phyloP scores from a whole-genome alignment of 371 early-diverging fungal genomes.

The Blastocladiella emersonii region DNA sequence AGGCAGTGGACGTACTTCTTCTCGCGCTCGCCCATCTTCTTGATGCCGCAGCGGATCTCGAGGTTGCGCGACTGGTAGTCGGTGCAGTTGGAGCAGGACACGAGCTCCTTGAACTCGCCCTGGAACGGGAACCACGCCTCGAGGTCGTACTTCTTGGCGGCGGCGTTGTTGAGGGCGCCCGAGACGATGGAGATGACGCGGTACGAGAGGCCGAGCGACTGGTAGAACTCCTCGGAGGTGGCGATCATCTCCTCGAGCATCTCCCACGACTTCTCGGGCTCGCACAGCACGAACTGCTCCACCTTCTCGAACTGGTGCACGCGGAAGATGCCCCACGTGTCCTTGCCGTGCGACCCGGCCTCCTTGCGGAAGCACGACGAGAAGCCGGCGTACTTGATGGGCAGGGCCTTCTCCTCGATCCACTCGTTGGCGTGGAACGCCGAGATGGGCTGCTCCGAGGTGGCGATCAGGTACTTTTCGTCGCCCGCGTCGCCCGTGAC shows the following conservation, averaged over 20 bases:
- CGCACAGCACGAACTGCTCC: constrained; percentile 97
- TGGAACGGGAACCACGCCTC: constrained; percentile 77
- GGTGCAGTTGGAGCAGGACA: constrained; percentile 99
- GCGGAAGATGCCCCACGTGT: constrained; percentile 99
- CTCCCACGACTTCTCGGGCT: constrained; percentile 95
- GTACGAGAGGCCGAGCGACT: constrained; percentile 86
- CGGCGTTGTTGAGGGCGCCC: constrained; percentile 98
- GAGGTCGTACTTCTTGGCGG: constrained; percentile 99
- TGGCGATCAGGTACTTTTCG: constrained; percentile 98
- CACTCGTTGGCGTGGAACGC: constrained; percentile 95
- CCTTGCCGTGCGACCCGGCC: constrained; percentile 99
- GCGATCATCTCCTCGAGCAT: constrained; percentile 96
- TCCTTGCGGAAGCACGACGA: constrained; percentile 99
- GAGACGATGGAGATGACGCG: constrained; percentile 94
- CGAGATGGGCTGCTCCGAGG: constrained; percentile 98
- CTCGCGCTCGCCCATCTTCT: constrained; percentile 89
- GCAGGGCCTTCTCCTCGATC: constrained; percentile 85
- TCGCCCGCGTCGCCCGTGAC: constrained; percentile 39
- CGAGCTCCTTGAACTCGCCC: constrained; percentile 96
- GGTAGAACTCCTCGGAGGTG: constrained; percentile 91
- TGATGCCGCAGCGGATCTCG: constrained; percentile 94
- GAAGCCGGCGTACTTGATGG: constrained; percentile 92
- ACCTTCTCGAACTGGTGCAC: constrained; percentile 99
- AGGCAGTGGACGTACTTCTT: constrained; percentile 98
- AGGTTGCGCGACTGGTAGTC: constrained; percentile 94